Conservation (phyloP, 805 yeast species). For the Barnettozyma botsteinii region DNA sequence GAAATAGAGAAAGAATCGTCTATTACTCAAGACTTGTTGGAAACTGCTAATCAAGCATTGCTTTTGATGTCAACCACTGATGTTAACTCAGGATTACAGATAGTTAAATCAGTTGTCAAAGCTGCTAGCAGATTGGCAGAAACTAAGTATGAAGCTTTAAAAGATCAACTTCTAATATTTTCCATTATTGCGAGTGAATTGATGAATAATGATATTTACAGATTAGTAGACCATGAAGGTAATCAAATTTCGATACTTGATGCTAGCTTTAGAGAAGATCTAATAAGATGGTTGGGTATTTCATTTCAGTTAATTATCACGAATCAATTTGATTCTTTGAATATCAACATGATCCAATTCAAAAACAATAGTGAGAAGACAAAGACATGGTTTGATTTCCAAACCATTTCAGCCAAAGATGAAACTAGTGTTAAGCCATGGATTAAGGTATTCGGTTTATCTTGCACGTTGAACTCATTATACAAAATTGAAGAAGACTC, state of each 20-base stretch:
- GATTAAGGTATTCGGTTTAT: slow-evolving; percentile 35
- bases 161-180: slow-evolving; percentile 40
- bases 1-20: slow-evolving; percentile 24
- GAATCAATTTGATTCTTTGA: neutral
- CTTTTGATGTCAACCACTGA: slow-evolving; percentile 37
- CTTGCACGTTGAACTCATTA: slow-evolving; percentile 24
- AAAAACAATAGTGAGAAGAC: neutral
- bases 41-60: slow-evolving; percentile 41
- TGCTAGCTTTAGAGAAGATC: slow-evolving; percentile 9
- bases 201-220: slow-evolving; percentile 25
- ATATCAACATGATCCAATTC: slow-evolving; percentile 12
- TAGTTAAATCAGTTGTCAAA: slow-evolving; percentile 36
- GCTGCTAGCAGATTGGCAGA: slow-evolving; percentile 31
- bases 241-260: neutral
- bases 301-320: slow-evolving; percentile 4
- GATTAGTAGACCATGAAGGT: slow-evolving; percentile 20
- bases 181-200: slow-evolving; percentile 39
- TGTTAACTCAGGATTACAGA: slow-evolving; percentile 30
- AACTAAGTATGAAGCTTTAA: slow-evolving; percentile 38
- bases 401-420: slow-evolving; percentile 8
- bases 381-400: slow-evolving; percentile 26
- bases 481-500: slow-evolving; percentile 1
- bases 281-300: slow-evolving; percentile 14
- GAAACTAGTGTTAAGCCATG: slow-evolving; percentile 28
- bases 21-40: slow-evolving; percentile 31